Evolutionary conservation across 106 monocot species (phyloP).

Genomic region (Apostasia shenzhenica): DNA sequence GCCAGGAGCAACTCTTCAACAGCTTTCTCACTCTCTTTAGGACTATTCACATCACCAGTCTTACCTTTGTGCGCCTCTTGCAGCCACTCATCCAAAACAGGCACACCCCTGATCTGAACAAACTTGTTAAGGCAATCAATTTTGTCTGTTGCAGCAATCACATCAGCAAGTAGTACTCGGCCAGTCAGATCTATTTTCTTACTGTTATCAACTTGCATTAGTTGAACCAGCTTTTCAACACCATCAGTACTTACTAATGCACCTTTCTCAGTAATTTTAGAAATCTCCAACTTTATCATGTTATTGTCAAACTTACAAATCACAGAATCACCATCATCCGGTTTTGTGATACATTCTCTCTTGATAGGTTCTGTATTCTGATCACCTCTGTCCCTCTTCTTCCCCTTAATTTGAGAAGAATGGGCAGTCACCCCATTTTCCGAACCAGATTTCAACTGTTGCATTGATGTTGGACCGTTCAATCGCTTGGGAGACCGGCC

Average conservation of each 20-base stretch:
- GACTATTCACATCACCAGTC: conserved; percentile 63
- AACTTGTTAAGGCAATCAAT: conserved; percentile 72
- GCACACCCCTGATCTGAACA: conserved; percentile 67
- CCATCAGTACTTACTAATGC: conserved; percentile 55
- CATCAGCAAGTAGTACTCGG: conserved; percentile 69
- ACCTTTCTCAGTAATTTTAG: conserved; percentile 84
- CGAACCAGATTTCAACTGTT: conserved; percentile 78
- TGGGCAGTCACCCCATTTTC: conserved; percentile 54
- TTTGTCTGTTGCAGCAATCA: conserved; percentile 86
- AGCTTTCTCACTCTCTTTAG: conserved; percentile 76
- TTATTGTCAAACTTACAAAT: conserved; percentile 35
- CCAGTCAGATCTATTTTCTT: conserved; percentile 72
- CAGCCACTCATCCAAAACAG: conserved; percentile 77
- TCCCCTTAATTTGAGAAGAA: conserved; percentile 49
- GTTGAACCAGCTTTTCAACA: conserved; percentile 71
- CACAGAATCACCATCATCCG: conserved; percentile 54
- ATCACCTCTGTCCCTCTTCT: conserved; percentile 76
- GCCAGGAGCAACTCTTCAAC: conserved; percentile 66
- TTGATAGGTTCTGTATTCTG: conserved; percentile 52
- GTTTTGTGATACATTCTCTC: conserved; percentile 43
- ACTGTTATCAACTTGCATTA: conserved; percentile 78
- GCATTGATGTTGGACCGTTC: conserved; percentile 54
- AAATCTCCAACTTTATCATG: conserved; percentile 60
- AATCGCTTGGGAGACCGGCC: conserved; percentile 81
- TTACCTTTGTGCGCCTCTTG: conserved; percentile 86